Conservation (phyloP, 2,329 filamentous ascomycete species). For the Fusarium nygamai region DNA sequence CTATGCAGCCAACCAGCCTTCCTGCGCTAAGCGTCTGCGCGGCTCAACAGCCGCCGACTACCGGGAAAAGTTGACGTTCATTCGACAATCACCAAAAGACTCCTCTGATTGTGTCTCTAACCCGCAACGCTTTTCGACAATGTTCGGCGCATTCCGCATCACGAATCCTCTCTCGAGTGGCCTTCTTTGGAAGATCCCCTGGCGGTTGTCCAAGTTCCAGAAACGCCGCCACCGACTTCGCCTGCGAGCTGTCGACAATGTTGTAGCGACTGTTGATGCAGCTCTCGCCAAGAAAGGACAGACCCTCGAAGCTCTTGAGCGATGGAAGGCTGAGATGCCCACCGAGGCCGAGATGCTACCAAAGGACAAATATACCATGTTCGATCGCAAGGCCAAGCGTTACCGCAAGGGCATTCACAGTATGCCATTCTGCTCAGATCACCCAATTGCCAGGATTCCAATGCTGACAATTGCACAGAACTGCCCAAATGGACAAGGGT, state of each 20-base stretch:
- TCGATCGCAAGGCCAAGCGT: slow-evolving; percentile 93
- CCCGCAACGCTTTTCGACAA: slow-evolving; percentile 52
- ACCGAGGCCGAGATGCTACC: slow-evolving; percentile 95
- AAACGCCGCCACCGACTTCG: slow-evolving; percentile 88
- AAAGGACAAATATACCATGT: slow-evolving; percentile 97
- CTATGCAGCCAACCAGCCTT: slow-evolving; percentile 21
- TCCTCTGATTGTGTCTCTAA: slow-evolving; percentile 13
- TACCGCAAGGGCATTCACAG: slow-evolving; percentile 98
- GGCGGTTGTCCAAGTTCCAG: slow-evolving; percentile 91
- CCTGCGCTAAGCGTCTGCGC: slow-evolving; percentile 9
- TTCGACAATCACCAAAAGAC: slow-evolving; percentile 30
- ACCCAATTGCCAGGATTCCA: background rate
- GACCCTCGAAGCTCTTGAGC: slow-evolving; percentile 79
- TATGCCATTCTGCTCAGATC: slow-evolving; percentile 59
- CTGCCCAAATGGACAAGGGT: slow-evolving; percentile 94
- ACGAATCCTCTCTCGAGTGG: slow-evolving; percentile 81
- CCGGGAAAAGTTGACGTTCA: slow-evolving; percentile 39
- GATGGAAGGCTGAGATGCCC: slow-evolving; percentile 97
- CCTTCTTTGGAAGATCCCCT: slow-evolving; percentile 96
- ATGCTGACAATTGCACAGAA: slow-evolving; percentile 60
- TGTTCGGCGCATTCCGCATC: slow-evolving; percentile 87
- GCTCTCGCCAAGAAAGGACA: slow-evolving; percentile 80
- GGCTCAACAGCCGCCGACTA: slow-evolving; percentile 27
- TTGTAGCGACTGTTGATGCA: slow-evolving; percentile 84
- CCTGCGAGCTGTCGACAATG: slow-evolving; percentile 83